phyloP scores from a whole-genome alignment of 768 basidiomycete species.

The Hericium alpestre region DNA sequence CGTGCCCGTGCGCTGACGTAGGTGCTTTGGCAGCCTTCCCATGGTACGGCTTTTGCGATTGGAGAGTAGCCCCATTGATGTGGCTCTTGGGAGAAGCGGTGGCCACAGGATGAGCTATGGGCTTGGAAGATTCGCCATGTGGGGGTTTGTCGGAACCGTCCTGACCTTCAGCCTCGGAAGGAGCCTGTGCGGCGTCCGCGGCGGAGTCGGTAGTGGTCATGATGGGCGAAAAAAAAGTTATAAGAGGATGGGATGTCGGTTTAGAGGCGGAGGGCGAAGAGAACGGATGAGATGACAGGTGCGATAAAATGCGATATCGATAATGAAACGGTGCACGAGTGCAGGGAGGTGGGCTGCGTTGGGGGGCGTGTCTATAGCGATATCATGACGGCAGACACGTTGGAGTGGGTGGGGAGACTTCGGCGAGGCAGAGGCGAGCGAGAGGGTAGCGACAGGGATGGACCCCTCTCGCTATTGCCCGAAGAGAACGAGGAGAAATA shows the following conservation, averaged over 20 bases:
- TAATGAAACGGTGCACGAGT: slow-evolving; percentile 10
- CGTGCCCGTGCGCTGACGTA: neutral
- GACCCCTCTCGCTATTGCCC: neutral
- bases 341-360: slow-evolving; percentile 1
- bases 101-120: neutral
- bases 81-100: slow-evolving; percentile 4
- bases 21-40: neutral
- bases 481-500: neutral
- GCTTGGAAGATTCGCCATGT: slow-evolving; percentile 18
- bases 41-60: neutral
- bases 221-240: slow-evolving; percentile 11
- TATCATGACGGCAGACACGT: slow-evolving; percentile 28
- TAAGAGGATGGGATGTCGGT: slow-evolving; percentile 15
- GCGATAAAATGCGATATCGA: slow-evolving; percentile 12
- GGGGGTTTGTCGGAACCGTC: slow-evolving; percentile 49
- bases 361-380: slow-evolving; percentile 22
- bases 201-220: slow-evolving; percentile 37
- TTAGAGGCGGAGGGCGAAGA: slow-evolving; percentile 11
- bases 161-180: slow-evolving; percentile 39
- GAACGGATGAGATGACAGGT: slow-evolving; percentile 8
- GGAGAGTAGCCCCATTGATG: neutral
- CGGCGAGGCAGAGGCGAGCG: neutral
- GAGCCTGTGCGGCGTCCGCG: slow-evolving; percentile 39
- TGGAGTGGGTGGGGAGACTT: slow-evolving; percentile 3
- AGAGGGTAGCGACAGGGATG: neutral